Evolutionary conservation across 352 stramenopile species (phyloP).

Genomic region (Elongisporangium anandrum): DNA sequence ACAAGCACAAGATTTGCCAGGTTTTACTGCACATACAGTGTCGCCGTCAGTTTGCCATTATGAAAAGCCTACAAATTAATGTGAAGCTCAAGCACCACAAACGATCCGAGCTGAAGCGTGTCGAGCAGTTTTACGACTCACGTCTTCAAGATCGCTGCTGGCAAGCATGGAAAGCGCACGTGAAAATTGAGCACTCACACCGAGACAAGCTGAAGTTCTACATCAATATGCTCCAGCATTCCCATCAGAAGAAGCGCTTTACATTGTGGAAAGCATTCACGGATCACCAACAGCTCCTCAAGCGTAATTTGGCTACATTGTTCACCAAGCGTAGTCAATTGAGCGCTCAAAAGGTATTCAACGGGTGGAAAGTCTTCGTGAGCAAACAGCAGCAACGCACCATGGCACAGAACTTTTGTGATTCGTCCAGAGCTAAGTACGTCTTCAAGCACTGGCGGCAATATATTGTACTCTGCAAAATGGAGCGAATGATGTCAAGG

Average conservation of each 20-base stretch:
- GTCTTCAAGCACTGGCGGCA: conserved; percentile 29
- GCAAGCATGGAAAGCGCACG: conserved; percentile 14
- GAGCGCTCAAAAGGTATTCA: conserved; percentile 22
- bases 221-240: conserved; percentile 32
- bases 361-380: conserved; percentile 19
- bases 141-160: conserved; percentile 9
- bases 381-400: conserved; percentile 8
- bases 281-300: conserved; percentile 10
- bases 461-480: conserved; percentile 41
- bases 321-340: conserved; percentile 25
- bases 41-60: conserved; percentile 14
- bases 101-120: background rate
- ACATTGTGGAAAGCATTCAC: conserved; percentile 24
- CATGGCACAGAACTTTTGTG: conserved; percentile 11
- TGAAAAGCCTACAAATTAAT: conserved; percentile 3
- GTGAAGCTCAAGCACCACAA: background rate
- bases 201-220: conserved; percentile 24
- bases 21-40: conserved; percentile 24
- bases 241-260: conserved; percentile 33
- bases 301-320: conserved; percentile 14
- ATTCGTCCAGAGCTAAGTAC: conserved; percentile 3
- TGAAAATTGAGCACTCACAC: background rate
- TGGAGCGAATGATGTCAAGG: conserved; percentile 43
- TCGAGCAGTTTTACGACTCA: background rate
- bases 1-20: conserved; percentile 16